phyloP scores from a whole-genome alignment of 148 eudicot species.

The Camellia sinensis region DNA sequence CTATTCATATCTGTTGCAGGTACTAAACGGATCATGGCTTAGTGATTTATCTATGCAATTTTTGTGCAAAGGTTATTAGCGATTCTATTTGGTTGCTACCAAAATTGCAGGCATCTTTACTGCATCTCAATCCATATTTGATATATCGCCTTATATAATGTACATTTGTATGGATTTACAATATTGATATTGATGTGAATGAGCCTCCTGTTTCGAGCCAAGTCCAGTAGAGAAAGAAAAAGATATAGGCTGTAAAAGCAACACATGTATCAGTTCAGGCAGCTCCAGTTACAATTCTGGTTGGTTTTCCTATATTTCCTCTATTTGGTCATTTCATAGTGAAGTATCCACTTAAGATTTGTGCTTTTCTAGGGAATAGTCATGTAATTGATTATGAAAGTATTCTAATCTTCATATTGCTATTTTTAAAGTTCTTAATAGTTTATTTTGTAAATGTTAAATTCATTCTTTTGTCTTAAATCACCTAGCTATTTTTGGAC shows the following conservation, averaged over 20 bases:
- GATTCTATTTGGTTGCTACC: conserved; percentile 5
- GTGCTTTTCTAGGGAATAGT: not conserved
- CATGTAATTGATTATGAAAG: too few species aligned
- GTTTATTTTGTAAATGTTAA: too few species aligned
- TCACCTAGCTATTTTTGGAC: too few species aligned
- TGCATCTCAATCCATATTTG: not conserved
- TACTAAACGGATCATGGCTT: conserved; percentile 52
- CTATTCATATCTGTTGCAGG: conserved; percentile 36
- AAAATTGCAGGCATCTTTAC: not conserved
- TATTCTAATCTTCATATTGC: too few species aligned
- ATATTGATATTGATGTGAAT: conserved; percentile 56
- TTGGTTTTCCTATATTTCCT: not conserved
- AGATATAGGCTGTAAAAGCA: conserved; percentile 23
- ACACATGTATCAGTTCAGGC: conserved; percentile 20
- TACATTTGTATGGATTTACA: conserved; percentile 42
- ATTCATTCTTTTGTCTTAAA: too few species aligned
- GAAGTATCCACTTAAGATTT: not conserved
- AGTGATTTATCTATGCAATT: conserved; percentile 64
- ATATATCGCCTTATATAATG: not conserved
- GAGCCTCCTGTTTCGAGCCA: conserved; percentile 64
- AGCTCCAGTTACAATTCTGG: conserved; percentile 13
- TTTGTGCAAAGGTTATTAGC: conserved; percentile 50
- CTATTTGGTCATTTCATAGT: not conserved
- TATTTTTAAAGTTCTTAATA: too few species aligned
- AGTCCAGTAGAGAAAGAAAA: conserved; percentile 44